Evolutionary conservation across 2,329 filamentous ascomycete species (phyloP), one percentile per base, ranked within the genome.

Genomic region (Byssoonygena ceratinophila): DNA sequence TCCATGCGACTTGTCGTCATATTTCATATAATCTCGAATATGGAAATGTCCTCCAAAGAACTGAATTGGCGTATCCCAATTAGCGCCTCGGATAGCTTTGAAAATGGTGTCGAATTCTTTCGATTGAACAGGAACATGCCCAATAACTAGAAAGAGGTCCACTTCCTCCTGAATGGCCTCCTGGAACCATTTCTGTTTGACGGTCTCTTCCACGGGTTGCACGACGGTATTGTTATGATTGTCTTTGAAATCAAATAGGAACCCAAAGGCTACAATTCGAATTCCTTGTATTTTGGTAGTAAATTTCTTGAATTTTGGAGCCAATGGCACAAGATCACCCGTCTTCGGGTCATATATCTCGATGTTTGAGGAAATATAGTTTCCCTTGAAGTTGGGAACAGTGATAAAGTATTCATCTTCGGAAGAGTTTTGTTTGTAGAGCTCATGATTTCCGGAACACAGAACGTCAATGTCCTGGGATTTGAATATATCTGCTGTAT

Each of bases 41-140:
- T 97, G 91, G 1, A 82, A 82, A 63, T 97, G 91, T 0, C 91
- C 91, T 7, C 87, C 91, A 56, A 97, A 92, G 69, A 96, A 89
- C 55, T 87, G 85, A 53, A 97, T 94, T 0, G 91, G 89, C 0
- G 80, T 87, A 61, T 88, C 80, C 81, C 83, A 87, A 58, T 88
- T 84, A 56, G 80, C 76, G 49, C 80, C 76, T 27, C 91, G 80
- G 59, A 97, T 89, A 8, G 83, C 85, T 32, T 78, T 82, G 72
- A 83, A 94, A 48, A 97, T 80, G 51, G 79, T 73, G 57, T 83
- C 79, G 64, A 85, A 91, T 68, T 96, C 91, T 18, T 79, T 74
- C 64, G 89, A 92, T 41, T 84, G 81, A 40, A 94, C 78, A 0
- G 87, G 85, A 5, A 94, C 83, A 70, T 97, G 91, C 1, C 90